Evolutionary conservation across 495 filamentous ascomycete species (phyloP).

Genomic region (Neurospora sp.): DNA sequence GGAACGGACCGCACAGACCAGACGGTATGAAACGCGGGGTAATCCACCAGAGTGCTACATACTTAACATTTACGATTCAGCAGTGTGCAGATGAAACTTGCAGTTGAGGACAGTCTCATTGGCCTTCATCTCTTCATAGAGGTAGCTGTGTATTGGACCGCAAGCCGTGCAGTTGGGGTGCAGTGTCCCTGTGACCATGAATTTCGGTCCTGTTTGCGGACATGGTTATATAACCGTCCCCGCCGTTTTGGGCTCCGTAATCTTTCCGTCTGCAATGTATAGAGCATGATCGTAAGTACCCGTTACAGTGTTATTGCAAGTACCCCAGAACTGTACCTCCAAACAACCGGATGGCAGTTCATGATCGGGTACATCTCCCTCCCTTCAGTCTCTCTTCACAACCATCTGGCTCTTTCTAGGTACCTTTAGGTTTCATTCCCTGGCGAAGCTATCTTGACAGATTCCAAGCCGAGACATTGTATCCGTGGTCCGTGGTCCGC

Average conservation of each 20-base stretch:
- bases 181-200: neutral
- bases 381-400: neutral
- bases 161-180: neutral
- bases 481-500: neutral
- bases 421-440: neutral
- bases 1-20: neutral
- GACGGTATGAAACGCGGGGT: neutral
- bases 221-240: neutral
- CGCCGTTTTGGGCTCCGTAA: neutral
- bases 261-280: neutral
- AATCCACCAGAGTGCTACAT: neutral
- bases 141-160: neutral
- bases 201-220: neutral
- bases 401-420: neutral
- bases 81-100: neutral
- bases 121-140: neutral
- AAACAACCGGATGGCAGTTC: neutral
- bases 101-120: neutral
- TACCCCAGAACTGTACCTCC: neutral
- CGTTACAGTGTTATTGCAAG: neutral
- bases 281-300: neutral
- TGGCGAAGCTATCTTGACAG: neutral
- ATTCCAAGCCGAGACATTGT: too few relatives aligned
- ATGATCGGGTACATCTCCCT: neutral
- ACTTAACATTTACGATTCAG: neutral